Evolutionary conservation across 441 rosid genomes (phyloP).

Genomic region (Oxalis stricta): DNA sequence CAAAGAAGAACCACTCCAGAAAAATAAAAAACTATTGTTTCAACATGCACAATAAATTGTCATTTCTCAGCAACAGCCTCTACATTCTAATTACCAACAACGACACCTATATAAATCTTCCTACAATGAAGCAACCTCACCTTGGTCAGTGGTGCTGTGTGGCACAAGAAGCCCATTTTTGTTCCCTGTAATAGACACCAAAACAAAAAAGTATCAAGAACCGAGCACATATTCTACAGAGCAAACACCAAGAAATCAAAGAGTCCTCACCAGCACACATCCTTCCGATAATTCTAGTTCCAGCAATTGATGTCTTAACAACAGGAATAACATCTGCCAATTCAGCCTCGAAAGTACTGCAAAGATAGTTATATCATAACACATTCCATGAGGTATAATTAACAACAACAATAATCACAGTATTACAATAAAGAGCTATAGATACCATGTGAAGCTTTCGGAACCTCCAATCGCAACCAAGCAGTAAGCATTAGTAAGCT

Average conservation of each 20-base stretch:
- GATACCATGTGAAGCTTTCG: constrained; percentile 75
- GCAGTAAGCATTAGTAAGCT: constrained; percentile 91
- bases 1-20: too few relatives aligned
- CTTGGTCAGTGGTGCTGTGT: constrained; percentile 92
- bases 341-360: constrained; percentile 69
- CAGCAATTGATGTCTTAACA: constrained; percentile 73
- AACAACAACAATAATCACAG: neutral
- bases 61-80: too few relatives aligned
- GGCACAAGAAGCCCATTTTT: constrained; percentile 93
- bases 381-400: neutral
- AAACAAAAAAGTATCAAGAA: neutral
- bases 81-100: too few relatives aligned
- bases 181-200: constrained; percentile 38
- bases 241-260: neutral
- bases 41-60: too few relatives aligned
- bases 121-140: constrained; percentile 14
- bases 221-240: neutral
- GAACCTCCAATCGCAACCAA: constrained; percentile 90
- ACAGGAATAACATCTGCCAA: constrained; percentile 74
- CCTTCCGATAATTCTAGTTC: constrained; percentile 69
- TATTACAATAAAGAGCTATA: neutral
- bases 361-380: constrained; percentile 8
- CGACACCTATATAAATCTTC: neutral
- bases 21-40: too few relatives aligned
- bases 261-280: constrained; percentile 58